Evolutionary conservation across 768 basidiomycete species (phyloP).

Genomic region (Podaxis sp.): DNA sequence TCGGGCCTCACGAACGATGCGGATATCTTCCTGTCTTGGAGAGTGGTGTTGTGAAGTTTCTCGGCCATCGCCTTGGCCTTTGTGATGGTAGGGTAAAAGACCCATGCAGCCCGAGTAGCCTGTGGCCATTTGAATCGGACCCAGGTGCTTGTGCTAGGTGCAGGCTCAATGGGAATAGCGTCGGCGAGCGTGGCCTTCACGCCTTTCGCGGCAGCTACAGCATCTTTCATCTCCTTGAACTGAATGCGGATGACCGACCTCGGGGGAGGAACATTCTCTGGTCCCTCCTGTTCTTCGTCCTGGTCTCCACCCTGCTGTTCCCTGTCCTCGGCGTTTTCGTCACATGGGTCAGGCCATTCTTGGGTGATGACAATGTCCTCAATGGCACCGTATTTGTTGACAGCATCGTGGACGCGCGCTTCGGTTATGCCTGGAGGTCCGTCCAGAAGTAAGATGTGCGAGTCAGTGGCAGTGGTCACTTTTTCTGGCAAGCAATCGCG

Average conservation of each 20-base stretch:
- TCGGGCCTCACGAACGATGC: constrained; percentile 32
- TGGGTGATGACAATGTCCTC: constrained; percentile 6
- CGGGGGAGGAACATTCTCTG: background rate
- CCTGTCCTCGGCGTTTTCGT: background rate
- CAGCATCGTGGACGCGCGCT: constrained; percentile 6
- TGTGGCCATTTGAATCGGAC: constrained; percentile 43
- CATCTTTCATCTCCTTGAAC: constrained; percentile 8
- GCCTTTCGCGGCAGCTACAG: background rate
- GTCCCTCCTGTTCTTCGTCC: background rate
- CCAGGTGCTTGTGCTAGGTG: constrained; percentile 3
- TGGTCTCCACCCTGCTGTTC: background rate
- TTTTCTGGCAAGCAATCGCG: constrained; percentile 26
- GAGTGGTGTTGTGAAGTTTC: constrained; percentile 31
- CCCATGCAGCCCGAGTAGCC: constrained; percentile 40
- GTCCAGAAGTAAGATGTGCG: constrained; percentile 10
- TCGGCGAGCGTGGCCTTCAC: background rate
- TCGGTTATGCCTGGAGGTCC: constrained; percentile 4
- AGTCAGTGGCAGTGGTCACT: constrained; percentile 34
- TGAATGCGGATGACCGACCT: background rate
- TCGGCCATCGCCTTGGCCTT: constrained; percentile 37
- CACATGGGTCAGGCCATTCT: background rate
- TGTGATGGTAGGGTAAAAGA: constrained; percentile 37
- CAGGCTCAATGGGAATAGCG: background rate
- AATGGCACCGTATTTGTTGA: constrained; percentile 7
- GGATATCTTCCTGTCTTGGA: constrained; percentile 36